phyloP scores from a whole-genome alignment of 2,329 filamentous ascomycete species.

The Sarocladiaceae sp. region DNA sequence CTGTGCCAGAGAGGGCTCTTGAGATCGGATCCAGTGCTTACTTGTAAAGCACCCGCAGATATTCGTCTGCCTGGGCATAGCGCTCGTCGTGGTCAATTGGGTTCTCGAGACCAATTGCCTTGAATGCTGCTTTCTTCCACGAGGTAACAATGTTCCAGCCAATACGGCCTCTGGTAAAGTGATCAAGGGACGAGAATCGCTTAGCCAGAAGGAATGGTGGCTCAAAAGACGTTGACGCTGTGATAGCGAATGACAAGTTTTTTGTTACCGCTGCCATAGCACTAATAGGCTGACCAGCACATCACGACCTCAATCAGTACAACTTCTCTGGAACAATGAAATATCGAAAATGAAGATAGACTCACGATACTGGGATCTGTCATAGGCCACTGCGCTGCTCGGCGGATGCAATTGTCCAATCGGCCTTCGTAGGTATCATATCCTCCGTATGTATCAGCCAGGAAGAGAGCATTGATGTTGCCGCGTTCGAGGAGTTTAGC shows the following conservation, averaged over 20 bases:
- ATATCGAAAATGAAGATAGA: conserved; percentile 21
- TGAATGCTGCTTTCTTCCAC: neutral
- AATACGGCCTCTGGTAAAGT: conserved; percentile 44
- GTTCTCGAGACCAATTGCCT: neutral
- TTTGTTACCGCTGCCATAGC: conserved; percentile 66
- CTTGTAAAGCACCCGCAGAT: conserved; percentile 58
- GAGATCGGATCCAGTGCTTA: neutral
- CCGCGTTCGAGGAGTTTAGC: conserved; percentile 54
- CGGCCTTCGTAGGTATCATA: conserved; percentile 64
- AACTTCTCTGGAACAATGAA: neutral
- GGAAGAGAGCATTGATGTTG: conserved; percentile 61
- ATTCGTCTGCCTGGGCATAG: conserved; percentile 59
- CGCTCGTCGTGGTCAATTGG: conserved; percentile 52
- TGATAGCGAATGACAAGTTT: conserved; percentile 64
- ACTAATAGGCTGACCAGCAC: neutral
- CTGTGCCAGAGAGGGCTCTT: neutral
- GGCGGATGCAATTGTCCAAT: conserved; percentile 52
- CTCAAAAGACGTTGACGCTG: conserved; percentile 64
- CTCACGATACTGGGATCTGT: conserved; percentile 61
- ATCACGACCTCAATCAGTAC: neutral
- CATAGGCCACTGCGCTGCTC: conserved; percentile 64
- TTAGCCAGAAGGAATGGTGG: conserved; percentile 63
- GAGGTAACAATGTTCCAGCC: conserved; percentile 10
- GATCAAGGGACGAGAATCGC: conserved; percentile 59
- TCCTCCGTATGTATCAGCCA: conserved; percentile 60